These are phyloP conservation scores for Rhizopogon roseolus DNA, from an alignment of 768 basidiomycete genomes.

Conservation along the genomic window DNA sequence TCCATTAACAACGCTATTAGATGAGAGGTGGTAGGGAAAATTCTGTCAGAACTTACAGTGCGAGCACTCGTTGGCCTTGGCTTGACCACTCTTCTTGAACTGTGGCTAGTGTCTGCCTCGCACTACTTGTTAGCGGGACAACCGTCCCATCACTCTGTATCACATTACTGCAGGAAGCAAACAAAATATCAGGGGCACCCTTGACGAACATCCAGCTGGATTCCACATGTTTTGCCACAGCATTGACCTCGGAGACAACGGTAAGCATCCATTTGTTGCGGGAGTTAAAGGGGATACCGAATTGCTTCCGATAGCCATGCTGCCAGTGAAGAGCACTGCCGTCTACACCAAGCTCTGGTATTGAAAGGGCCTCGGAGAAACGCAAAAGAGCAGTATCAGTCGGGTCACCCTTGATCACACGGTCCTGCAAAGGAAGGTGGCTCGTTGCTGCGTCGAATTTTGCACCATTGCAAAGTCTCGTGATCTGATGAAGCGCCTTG, in stretches of 20 bases:
- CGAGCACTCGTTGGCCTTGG: constrained; percentile 43
- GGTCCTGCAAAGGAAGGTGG: constrained; percentile 8
- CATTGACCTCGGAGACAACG: constrained; percentile 19
- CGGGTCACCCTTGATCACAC: constrained; percentile 32
- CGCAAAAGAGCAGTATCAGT: constrained; percentile 45
- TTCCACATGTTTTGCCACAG: not conserved
- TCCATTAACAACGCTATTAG: not conserved
- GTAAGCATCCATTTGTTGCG: constrained; percentile 50
- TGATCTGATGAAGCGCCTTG: constrained; percentile 25
- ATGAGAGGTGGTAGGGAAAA: not conserved
- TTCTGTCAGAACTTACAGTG: constrained; percentile 19
- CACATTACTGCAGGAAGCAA: constrained; percentile 26
- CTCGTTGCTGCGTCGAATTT: constrained; percentile 28
- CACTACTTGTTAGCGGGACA: constrained; percentile 14
- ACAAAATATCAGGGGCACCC: constrained; percentile 47
- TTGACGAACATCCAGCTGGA: constrained; percentile 36
- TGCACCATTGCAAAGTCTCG: constrained; percentile 47
- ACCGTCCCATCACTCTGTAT: constrained; percentile 20
- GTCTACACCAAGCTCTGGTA: constrained; percentile 5
- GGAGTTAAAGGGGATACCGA: constrained; percentile 32
- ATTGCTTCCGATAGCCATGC: not conserved
- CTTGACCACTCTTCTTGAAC: constrained; percentile 33
- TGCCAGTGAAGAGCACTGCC: constrained; percentile 2
- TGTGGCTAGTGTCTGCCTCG: constrained; percentile 6
- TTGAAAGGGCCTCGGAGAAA: constrained; percentile 25